phyloP scores from a whole-genome alignment of 2,329 filamentous ascomycete species.

The Fusarium virguliforme region DNA sequence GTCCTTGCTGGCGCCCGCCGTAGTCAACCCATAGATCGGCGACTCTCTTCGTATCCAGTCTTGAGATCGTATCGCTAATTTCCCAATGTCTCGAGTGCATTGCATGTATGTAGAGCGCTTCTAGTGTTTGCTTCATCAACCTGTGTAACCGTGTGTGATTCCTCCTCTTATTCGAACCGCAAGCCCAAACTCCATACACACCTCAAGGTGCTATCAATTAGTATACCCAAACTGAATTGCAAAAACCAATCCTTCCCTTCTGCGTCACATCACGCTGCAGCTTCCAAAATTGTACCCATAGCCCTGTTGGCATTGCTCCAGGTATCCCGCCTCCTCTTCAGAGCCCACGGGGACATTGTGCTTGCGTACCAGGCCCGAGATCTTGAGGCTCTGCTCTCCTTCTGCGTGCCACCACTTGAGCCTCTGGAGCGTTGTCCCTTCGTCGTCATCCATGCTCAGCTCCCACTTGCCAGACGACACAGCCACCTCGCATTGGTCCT shows the following conservation, averaged over 20 bases:
- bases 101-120: neutral
- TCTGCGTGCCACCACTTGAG: slow-evolving; percentile 94
- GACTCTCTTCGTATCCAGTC: slow-evolving; percentile 27
- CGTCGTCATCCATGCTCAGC: slow-evolving; percentile 80
- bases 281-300: slow-evolving; percentile 63
- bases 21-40: slow-evolving; percentile 7
- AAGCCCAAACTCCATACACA: slow-evolving; percentile 26
- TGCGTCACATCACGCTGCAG: slow-evolving; percentile 69
- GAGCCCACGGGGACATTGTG: slow-evolving; percentile 71
- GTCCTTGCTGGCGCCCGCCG: slow-evolving; percentile 4
- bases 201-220: slow-evolving; percentile 8
- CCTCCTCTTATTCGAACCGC: slow-evolving; percentile 13
- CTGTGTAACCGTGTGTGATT: slow-evolving; percentile 15
- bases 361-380: slow-evolving; percentile 81
- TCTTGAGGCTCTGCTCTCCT: slow-evolving; percentile 84
- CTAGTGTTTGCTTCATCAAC: slow-evolving; percentile 4
- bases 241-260: slow-evolving; percentile 7
- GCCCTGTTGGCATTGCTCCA: slow-evolving; percentile 76
- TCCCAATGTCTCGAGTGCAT: slow-evolving; percentile 10
- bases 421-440: slow-evolving; percentile 79
- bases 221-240: slow-evolving; percentile 13
- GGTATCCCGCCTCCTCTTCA: slow-evolving; percentile 83
- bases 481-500: slow-evolving; percentile 78
- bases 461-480: slow-evolving; percentile 92
- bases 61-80: slow-evolving; percentile 25